phyloP scores from a whole-genome alignment of 495 filamentous ascomycete genomes.

The Aspergillus nanangensis region DNA sequence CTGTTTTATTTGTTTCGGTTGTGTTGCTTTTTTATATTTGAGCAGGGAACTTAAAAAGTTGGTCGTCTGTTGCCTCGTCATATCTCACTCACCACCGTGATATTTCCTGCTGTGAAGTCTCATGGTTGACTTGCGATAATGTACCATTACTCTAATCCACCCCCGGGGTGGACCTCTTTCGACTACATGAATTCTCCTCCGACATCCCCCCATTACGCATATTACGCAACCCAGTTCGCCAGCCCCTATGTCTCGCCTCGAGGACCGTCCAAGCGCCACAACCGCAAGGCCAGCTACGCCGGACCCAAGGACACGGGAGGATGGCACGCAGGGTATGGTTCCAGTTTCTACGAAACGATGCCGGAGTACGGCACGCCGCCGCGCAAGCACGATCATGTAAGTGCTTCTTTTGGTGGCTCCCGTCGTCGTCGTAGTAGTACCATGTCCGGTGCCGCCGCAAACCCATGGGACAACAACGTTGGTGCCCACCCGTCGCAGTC shows the following conservation, averaged over 20 bases:
- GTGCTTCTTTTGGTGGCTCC: slow-evolving; percentile 46
- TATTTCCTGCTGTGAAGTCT: slow-evolving; percentile 10
- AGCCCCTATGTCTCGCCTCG: slow-evolving; percentile 37
- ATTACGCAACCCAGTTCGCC: slow-evolving; percentile 41
- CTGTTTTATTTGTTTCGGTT: slow-evolving; percentile 15
- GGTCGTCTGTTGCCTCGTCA: slow-evolving; percentile 14
- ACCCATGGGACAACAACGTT: slow-evolving; percentile 33
- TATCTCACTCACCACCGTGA: slow-evolving; percentile 9
- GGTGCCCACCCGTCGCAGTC: slow-evolving; percentile 32
- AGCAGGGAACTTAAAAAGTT: slow-evolving; percentile 7
- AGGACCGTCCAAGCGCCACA: slow-evolving; percentile 37
- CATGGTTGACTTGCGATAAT: slow-evolving; percentile 40
- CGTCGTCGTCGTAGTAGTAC: slow-evolving; percentile 33
- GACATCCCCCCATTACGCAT: slow-evolving; percentile 46
- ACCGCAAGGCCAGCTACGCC: slow-evolving; percentile 45
- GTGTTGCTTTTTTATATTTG: slow-evolving; percentile 8
- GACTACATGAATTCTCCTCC: slow-evolving; percentile 48
- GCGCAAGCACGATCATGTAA: slow-evolving; percentile 56
- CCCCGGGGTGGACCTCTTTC: slow-evolving; percentile 45
- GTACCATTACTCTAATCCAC: slow-evolving; percentile 50
- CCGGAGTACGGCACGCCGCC: slow-evolving; percentile 46
- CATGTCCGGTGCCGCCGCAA: slow-evolving; percentile 34
- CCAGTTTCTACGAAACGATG: slow-evolving; percentile 38
- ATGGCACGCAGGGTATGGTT: slow-evolving; percentile 37
- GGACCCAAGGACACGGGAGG: slow-evolving; percentile 35